Conservation (phyloP, 345 rosid genomes). For the Camelina neglecta region DNA sequence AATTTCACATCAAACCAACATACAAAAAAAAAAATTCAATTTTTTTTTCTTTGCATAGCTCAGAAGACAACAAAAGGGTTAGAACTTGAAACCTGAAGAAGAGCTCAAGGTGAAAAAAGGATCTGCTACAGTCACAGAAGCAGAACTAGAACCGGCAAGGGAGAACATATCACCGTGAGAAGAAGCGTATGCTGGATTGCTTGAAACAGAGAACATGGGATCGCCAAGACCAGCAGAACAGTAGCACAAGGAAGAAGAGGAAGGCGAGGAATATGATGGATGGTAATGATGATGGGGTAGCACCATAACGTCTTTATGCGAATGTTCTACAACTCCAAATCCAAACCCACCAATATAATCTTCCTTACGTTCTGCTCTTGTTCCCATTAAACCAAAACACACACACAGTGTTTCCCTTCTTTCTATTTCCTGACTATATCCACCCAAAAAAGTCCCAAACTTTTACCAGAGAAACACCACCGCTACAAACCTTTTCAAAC, state of each 20-base stretch:
- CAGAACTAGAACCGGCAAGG: constrained; percentile 51
- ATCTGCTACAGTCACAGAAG: constrained; percentile 43
- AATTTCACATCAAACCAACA: constrained; percentile 12
- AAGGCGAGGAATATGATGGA: constrained; percentile 35
- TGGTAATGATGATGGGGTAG: constrained; percentile 40
- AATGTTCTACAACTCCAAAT: constrained; percentile 51
- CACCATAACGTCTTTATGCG: constrained; percentile 43
- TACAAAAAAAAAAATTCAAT: neutral
- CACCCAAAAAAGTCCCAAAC: constrained; percentile 20
- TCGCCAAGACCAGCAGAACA: constrained; percentile 48
- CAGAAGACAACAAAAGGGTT: constrained; percentile 26
- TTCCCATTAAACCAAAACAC: constrained; percentile 39
- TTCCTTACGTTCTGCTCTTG: constrained; percentile 37
- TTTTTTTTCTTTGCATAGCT: neutral
- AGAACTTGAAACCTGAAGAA: constrained; percentile 51
- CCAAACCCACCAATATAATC: constrained; percentile 51
- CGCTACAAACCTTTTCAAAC: constrained; percentile 4
- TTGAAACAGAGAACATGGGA: constrained; percentile 52
- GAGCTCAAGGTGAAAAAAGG: constrained; percentile 48
- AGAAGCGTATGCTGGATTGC: constrained; percentile 46
- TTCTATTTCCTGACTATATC: neutral
- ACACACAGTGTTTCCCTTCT: constrained; percentile 1
- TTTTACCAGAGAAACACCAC: constrained; percentile 9
- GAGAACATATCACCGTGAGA: constrained; percentile 42
- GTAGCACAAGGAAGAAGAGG: constrained; percentile 42